Base-by-base conservation (phyloP, 2,329 filamentous ascomycete genomes). In the Alternaria brassicae region DNA sequence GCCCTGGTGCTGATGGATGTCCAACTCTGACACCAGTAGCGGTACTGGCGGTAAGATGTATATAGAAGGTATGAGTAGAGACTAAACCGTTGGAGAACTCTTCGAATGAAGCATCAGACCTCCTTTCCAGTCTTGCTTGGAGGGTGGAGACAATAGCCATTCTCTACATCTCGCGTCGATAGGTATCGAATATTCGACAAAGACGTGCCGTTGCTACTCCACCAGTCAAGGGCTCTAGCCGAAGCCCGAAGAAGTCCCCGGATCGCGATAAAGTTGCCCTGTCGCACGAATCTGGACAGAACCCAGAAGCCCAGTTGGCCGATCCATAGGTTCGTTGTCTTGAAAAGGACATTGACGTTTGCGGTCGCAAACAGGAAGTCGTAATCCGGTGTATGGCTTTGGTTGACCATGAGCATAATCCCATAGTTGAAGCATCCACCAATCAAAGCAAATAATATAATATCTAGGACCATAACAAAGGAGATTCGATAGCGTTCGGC, bases 341-440 rank as follows among this genome's bases (percentile, higher is more conserved):
- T 49, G 45, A 34, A 49, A 30, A 36, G 25, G 30, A 49, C 32
- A 49, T 49, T 36, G 21, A n/a, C 13, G 32, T 49, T 49, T 17
- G 12, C 7, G 15, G 36, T 36, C 45, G 30, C 13, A n/a, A 13
- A 32, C 13, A 25, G 25, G 45, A 3, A 25, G n/a, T 21, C 17
- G 17, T 12, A 9, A 12, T 32, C 45, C 9, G 5, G n/a, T 9
- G 28, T 28, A 32, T 15, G 45, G 9, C 28, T 34, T 15, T 30
- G 19, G 17, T 49, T 49, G 7, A 49, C 45, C 19, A 32, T 49
- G 45, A n/a, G 17, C 28, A 23, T 49, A 30, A 49, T 32, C 4
- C 15, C 28, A 21, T 49, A 36, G 17, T 49, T 49, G 30, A 49
- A 49, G 30, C 45, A 36, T 15, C 45, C 45, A 1, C 45, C 45